Percentiles rank a stretch among this genome's conserved stretches.
phyloP scores from a whole-genome alignment of 177 flowering plant genomes.

The Vitis hybrid region DNA sequence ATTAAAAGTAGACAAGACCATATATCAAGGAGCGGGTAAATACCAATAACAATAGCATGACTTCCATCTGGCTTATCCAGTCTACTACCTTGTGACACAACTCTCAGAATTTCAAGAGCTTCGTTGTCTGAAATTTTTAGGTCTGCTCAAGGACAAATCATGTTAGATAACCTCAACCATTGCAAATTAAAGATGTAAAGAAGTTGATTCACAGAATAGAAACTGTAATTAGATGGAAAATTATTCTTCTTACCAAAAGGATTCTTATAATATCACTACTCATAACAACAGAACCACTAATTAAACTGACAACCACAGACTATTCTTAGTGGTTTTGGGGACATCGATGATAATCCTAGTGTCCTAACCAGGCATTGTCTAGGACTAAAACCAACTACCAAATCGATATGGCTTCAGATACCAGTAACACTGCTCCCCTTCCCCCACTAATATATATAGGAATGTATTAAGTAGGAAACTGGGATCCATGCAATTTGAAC shows the following conservation, averaged over 20 bases:
- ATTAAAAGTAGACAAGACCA: background rate
- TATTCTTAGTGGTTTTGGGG: too few species aligned
- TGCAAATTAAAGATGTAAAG: background rate
- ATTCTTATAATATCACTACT: too few species aligned
- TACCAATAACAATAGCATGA: constrained; percentile 53
- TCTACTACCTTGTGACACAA: constrained; percentile 35
- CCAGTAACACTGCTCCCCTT: too few species aligned
- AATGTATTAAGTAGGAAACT: too few species aligned
- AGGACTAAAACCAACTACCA: too few species aligned
- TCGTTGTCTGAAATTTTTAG: constrained; percentile 52
- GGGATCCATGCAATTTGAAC: too few species aligned
- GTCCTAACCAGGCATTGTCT: too few species aligned
- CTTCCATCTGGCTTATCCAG: constrained; percentile 26
- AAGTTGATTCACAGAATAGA: background rate
- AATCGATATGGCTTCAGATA: too few species aligned
- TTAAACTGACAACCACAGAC: too few species aligned
- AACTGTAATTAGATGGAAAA: background rate
- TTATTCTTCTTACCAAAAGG: background rate
- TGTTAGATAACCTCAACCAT: background rate
- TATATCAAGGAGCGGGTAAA: background rate
- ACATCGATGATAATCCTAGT: too few species aligned
- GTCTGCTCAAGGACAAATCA: constrained; percentile 34
- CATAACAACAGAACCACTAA: too few species aligned
- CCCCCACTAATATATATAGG: too few species aligned
- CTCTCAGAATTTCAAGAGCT: constrained; percentile 56